A percentile compares a stretch with the other conserved stretches of the same genome.
Evolutionary conservation across 2,329 filamentous ascomycete genomes (phyloP).

Genomic region (Incumbomyces delicatus): DNA sequence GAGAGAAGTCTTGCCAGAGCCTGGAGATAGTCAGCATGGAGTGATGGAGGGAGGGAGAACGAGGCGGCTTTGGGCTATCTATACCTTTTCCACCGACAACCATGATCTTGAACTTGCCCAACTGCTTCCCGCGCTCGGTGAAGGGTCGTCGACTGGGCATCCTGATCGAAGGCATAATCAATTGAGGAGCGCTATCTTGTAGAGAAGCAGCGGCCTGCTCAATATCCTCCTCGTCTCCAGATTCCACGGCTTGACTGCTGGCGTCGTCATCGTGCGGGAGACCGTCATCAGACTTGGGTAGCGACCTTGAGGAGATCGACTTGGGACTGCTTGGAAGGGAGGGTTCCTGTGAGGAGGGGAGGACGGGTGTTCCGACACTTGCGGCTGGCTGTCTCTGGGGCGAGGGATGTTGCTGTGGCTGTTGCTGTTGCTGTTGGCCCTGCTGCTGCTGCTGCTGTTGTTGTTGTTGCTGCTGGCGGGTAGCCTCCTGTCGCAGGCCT

Average conservation of each 20-base stretch:
- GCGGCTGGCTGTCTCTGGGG: slow-evolving; percentile 18
- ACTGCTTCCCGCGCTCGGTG: slow-evolving; percentile 69
- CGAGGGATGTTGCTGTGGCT: too few species aligned
- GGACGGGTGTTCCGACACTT: slow-evolving; percentile 19
- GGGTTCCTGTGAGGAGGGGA: slow-evolving; percentile 27
- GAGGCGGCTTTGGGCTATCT: too few species aligned
- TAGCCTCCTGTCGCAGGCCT: slow-evolving; percentile 10
- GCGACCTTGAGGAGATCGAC: slow-evolving; percentile 49
- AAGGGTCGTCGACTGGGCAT: slow-evolving; percentile 87
- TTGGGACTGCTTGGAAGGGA: slow-evolving; percentile 50
- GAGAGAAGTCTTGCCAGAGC: slow-evolving; percentile 78
- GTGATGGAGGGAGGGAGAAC: neutral
- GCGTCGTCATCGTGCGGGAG: slow-evolving; percentile 47
- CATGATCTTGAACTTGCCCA: slow-evolving; percentile 83
- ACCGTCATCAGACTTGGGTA: slow-evolving; percentile 50
- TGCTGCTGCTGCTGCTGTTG: too few species aligned
- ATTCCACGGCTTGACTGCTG: slow-evolving; percentile 46
- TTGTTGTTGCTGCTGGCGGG: slow-evolving; percentile 2
- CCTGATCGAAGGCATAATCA: slow-evolving; percentile 95
- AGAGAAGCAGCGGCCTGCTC: slow-evolving; percentile 19
- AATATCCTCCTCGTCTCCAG: slow-evolving; percentile 47
- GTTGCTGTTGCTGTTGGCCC: too few species aligned
- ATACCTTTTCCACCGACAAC: slow-evolving; percentile 69
- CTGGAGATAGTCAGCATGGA: slow-evolving; percentile 34
- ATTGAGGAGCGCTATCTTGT: slow-evolving; percentile 47